Conservation (phyloP, 805 yeast species). For the Candida xiaguanensis region DNA sequence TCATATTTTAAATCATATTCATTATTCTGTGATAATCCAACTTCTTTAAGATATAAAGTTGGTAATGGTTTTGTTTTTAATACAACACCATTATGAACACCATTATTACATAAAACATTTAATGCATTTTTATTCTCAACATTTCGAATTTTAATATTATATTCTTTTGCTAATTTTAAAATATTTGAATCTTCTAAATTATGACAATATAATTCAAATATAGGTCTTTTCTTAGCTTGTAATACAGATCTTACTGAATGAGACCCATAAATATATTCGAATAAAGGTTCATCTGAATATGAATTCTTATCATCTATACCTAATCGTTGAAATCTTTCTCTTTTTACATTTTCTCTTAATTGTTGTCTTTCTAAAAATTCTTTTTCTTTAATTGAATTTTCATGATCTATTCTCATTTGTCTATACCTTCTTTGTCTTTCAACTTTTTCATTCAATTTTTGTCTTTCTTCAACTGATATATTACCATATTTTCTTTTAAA, state of each 20-base stretch:
- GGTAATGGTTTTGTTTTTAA: slow-evolving; percentile 58
- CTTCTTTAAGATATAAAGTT: slow-evolving; percentile 23
- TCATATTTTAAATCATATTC: slow-evolving; percentile 12
- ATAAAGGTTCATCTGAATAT: slow-evolving; percentile 37
- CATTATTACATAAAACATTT: slow-evolving; percentile 58
- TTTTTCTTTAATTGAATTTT: slow-evolving; percentile 11
- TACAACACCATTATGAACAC: slow-evolving; percentile 79
- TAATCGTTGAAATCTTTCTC: background rate
- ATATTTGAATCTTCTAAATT: slow-evolving; percentile 41
- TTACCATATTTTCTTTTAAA: slow-evolving; percentile 33
- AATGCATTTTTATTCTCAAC: slow-evolving; percentile 48
- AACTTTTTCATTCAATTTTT: slow-evolving; percentile 26
- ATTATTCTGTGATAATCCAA: slow-evolving; percentile 24
- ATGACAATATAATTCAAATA: slow-evolving; percentile 49
- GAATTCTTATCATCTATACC: slow-evolving; percentile 1
- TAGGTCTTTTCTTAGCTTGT: slow-evolving; percentile 50
- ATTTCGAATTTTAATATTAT: slow-evolving; percentile 33
- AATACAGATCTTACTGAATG: slow-evolving; percentile 74
- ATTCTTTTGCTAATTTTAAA: slow-evolving; percentile 39
- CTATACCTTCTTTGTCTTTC: slow-evolving; percentile 28
- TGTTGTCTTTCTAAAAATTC: slow-evolving; percentile 3
- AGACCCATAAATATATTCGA: slow-evolving; percentile 74
- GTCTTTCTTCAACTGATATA: slow-evolving; percentile 23
- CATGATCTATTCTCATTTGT: slow-evolving; percentile 20
- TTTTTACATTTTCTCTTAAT: background rate